phyloP scores from a whole-genome alignment of 768 basidiomycete species.

The Pisolithus microcarpus region DNA sequence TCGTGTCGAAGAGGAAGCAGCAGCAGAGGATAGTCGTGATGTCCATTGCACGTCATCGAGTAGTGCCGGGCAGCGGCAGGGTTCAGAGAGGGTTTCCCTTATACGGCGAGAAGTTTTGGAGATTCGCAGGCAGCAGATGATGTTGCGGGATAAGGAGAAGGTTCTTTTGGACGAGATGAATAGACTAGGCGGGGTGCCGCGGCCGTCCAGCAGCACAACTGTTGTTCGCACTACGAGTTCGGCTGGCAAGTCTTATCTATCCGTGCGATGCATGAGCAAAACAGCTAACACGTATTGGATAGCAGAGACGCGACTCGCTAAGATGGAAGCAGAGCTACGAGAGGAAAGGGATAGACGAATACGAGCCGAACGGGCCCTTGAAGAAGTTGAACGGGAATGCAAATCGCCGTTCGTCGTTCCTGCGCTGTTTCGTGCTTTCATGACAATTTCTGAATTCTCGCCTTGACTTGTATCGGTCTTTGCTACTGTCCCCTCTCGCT shows the following conservation, averaged over 20 bases:
- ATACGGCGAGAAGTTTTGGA: slow-evolving; percentile 25
- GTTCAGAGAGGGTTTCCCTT: slow-evolving; percentile 1
- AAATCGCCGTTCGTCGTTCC: slow-evolving; percentile 50
- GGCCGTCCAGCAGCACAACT: not conserved
- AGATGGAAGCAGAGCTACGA: slow-evolving; percentile 30
- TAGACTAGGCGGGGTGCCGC: slow-evolving; percentile 7
- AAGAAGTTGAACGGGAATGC: slow-evolving; percentile 45
- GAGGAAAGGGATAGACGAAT: slow-evolving; percentile 30
- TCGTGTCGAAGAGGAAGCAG: too few relatives aligned
- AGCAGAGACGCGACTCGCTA: slow-evolving; percentile 18
- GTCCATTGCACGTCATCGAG: not conserved
- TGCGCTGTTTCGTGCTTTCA: slow-evolving; percentile 47
- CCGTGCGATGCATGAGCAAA: not conserved
- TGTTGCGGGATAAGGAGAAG: slow-evolving; percentile 19
- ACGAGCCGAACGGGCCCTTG: slow-evolving; percentile 39
- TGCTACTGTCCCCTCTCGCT: too few relatives aligned
- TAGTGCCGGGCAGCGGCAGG: not conserved
- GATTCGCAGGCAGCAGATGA: slow-evolving; percentile 17
- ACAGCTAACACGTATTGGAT: slow-evolving; percentile 9
- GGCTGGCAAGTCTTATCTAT: not conserved
- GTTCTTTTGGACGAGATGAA: slow-evolving; percentile 18
- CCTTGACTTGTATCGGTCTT: slow-evolving; percentile 8
- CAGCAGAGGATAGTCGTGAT: not conserved
- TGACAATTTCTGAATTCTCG: slow-evolving; percentile 41
- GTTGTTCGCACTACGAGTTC: not conserved